These are phyloP conservation scores for Trametes hirsuta DNA, from an alignment of 1,284 basidiomycete species.

Conservation along the genomic window DNA sequence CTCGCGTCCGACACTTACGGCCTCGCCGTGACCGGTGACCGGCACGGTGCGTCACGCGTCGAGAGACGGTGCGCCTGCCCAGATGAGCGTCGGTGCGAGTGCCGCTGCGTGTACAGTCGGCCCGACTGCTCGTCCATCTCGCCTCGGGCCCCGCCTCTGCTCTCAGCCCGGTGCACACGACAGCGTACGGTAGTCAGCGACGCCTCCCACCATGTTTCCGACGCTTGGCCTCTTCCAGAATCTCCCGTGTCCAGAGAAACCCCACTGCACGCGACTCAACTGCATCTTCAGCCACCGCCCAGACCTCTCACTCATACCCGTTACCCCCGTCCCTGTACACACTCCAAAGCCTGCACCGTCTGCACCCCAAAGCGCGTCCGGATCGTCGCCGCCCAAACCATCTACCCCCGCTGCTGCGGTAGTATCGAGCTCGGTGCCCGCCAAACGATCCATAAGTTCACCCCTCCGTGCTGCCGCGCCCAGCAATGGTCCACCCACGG, in stretches of 20 bases:
- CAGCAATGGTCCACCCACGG: constrained; percentile 25
- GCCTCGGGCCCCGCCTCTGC: too few species aligned
- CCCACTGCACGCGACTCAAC: constrained; percentile 48
- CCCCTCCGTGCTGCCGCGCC: constrained; percentile 14
- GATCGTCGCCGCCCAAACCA: constrained; percentile 13
- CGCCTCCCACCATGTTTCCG: constrained; percentile 61
- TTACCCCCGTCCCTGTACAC: constrained; percentile 44
- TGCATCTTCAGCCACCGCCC: constrained; percentile 70
- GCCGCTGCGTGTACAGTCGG: too few species aligned
- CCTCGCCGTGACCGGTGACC: too few species aligned
- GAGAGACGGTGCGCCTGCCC: too few species aligned
- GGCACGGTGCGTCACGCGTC: too few species aligned
- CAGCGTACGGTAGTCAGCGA: neutral
- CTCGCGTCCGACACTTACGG: too few species aligned
- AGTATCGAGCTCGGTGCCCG: constrained; percentile 29
- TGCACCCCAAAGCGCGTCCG: neutral
- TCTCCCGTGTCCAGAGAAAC: constrained; percentile 63
- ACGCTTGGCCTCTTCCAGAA: constrained; percentile 58
- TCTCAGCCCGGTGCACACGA: too few species aligned
- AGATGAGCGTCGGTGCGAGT: too few species aligned
- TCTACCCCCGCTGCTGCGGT: constrained; percentile 11
- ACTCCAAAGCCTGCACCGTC: constrained; percentile 29
- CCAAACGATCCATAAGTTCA: constrained; percentile 36
- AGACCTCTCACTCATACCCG: constrained; percentile 40
- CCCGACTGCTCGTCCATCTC: too few species aligned